These are phyloP conservation scores for Colletotrichum sp. DNA, from an alignment of 2,329 filamentous ascomycete species.

Conservation along the genomic window DNA sequence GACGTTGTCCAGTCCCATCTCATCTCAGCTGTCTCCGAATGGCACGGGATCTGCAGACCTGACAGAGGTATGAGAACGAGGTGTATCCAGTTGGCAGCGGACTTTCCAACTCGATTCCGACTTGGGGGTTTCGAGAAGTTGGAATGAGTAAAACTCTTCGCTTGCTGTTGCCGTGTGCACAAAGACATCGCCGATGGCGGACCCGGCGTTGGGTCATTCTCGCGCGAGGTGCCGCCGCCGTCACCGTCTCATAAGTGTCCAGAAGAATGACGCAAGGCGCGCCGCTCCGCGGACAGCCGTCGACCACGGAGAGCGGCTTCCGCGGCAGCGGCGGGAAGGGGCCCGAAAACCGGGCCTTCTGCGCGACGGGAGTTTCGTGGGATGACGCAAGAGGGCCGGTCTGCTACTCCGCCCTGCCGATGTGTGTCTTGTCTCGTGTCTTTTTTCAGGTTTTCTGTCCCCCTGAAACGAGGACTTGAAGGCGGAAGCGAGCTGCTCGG, in stretches of 20 bases:
- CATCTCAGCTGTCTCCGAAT: neutral
- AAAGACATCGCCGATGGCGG: too few relatives aligned
- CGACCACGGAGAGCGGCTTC: neutral
- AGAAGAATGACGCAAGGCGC: neutral
- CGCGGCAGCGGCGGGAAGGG: neutral
- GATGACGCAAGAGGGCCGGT: neutral
- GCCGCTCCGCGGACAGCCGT: neutral
- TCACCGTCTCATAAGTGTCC: neutral
- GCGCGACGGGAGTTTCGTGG: accelerated
- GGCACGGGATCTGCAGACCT: neutral
- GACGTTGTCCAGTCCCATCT: neutral
- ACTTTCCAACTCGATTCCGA: neutral
- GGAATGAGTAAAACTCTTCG: too few relatives aligned
- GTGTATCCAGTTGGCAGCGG: neutral
- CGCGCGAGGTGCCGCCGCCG: neutral
- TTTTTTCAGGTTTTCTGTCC: neutral
- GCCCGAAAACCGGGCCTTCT: accelerated
- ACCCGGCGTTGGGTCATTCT: too few relatives aligned
- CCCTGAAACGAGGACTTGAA: neutral
- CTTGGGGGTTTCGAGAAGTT: neutral
- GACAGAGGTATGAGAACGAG: accelerated
- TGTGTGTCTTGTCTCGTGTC: neutral
- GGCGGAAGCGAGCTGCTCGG: neutral
- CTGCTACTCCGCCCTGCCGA: neutral
- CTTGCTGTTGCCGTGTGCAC: too few relatives aligned